Evolutionary conservation across 495 filamentous ascomycete genomes (phyloP).

Genomic region (Usnea hakonensis): DNA sequence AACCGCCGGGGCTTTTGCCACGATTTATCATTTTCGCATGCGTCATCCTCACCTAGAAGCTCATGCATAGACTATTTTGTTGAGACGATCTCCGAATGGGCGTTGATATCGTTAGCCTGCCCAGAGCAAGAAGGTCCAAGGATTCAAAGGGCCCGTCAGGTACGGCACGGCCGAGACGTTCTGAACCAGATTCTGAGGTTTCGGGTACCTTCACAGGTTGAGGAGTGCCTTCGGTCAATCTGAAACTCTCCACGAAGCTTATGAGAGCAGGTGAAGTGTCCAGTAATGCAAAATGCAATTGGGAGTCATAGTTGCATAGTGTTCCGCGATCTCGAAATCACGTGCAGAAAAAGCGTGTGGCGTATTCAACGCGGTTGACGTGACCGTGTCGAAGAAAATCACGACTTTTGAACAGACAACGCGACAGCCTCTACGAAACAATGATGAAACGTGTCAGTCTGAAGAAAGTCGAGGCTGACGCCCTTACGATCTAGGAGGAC

Average conservation of each 20-base stretch:
- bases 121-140: background rate
- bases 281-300: conserved; percentile 5
- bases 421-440: background rate
- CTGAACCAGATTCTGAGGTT: background rate
- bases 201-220: too few species aligned
- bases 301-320: conserved; percentile 10
- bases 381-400: background rate
- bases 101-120: background rate
- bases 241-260: background rate
- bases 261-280: conserved; percentile 5
- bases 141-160: background rate
- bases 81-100: background rate
- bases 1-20: conserved; percentile 1
- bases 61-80: too few species aligned
- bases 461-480: background rate
- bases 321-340: background rate
- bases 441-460: background rate
- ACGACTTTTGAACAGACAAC: background rate
- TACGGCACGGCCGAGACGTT: too few species aligned
- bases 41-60: background rate
- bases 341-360: background rate
- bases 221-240: background rate
- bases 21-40: background rate
- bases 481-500: background rate
- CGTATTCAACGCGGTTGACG: background rate